Conservation (phyloP, 2,329 filamentous ascomycete genomes). For the Paradendryphiella salina region DNA sequence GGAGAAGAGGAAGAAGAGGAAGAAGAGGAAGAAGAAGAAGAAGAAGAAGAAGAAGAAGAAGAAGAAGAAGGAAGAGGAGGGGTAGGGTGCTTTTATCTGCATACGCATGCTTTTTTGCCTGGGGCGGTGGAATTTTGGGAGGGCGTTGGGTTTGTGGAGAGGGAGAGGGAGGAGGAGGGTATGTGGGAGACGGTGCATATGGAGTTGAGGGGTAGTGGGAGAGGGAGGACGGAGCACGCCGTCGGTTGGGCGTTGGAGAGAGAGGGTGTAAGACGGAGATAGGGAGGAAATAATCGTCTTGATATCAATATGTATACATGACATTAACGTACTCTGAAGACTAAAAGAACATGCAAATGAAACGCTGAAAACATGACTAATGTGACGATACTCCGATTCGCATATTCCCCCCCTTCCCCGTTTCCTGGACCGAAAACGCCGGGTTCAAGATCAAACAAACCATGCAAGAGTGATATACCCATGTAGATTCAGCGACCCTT, state of each 20-base stretch:
- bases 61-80: neutral
- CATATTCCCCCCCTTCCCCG: neutral
- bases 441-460: neutral
- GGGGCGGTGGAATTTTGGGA: conserved; percentile 24
- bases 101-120: conserved; percentile 23
- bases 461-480: conserved; percentile 1
- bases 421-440: conserved; percentile 1
- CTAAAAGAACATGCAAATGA: neutral
- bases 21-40: neutral
- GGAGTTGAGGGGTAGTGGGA: neutral
- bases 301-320: neutral
- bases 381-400: neutral
- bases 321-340: neutral
- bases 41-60: neutral
- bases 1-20: neutral
- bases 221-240: neutral
- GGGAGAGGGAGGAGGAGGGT: conserved; percentile 12
- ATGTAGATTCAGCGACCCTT: neutral
- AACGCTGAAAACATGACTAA: neutral
- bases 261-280: neutral
- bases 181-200: conserved; percentile 14
- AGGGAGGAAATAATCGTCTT: neutral
- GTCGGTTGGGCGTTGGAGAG: neutral
- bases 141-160: conserved; percentile 17
- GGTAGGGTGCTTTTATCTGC: conserved; percentile 20